Evolutionary conservation across 129 eudicot genomes (phyloP), one percentile per base, ranked within the genome.

Genomic region (Tanacetum coccineum): DNA sequence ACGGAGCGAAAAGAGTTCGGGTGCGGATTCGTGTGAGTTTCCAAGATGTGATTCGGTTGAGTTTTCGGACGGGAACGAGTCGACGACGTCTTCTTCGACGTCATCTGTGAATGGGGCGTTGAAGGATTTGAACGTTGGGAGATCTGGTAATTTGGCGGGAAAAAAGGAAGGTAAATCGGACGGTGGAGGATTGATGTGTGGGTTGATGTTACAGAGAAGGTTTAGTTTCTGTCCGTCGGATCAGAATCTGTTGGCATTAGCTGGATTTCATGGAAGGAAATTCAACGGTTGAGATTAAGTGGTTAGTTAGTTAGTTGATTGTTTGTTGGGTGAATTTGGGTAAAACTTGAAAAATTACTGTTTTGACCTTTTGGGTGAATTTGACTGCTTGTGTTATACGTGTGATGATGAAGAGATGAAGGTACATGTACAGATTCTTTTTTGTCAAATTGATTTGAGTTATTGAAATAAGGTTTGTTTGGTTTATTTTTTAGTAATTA

Each of bases 41-140:
- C 82, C 84, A 11, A 20, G 74, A 1, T 76, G 76, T 20, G 87
- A 79, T 11, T 73, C 83, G n/a, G 69, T 70, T 28, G 91, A 84
- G 9, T 70, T 75, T 19, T 88, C 91, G 1, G 98, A 88, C 49
- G 98, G 94, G 9, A 56, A 71, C 4, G 96, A 83, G n/a, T 84
- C 96, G 55, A 81, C 96, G 14, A 53, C 90, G 59, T 85, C 96
- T 20, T 83, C 90, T 3, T 83, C 93, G 9, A 36, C 42, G 2
- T 84, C 95, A 17, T 83, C 92, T 25, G 48, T 77, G 30, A 62
- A 2, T 6, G 42, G 84, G 62, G 80, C 83, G 68, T 60, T 88
- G 77, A 93, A 87, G 73, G 96, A 93, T 25, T 56, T 80, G 59
- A 84, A 84, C 64, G 85, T 87, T 14, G 78, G 44, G 6, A 52